Evolutionary conservation across 176 grass and related monocot species (phyloP).

Genomic region (Leersia perrieri): DNA sequence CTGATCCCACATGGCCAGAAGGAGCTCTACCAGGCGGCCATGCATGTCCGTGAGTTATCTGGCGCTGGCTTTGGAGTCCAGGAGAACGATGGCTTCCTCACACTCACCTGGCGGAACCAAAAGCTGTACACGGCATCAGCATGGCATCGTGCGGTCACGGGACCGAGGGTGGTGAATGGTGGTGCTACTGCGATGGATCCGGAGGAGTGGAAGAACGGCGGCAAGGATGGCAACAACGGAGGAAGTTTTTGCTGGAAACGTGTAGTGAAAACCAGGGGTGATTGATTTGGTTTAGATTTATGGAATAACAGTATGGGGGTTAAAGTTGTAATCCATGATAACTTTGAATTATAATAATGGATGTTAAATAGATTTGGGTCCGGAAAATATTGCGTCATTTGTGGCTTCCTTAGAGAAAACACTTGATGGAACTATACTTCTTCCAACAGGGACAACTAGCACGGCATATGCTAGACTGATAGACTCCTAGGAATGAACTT

Average conservation of each 20-base stretch:
- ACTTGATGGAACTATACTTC: neutral
- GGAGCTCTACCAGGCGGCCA: too few species aligned
- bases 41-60: too few species aligned
- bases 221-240: neutral
- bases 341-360: neutral
- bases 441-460: neutral
- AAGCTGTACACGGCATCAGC: constrained; percentile 58
- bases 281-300: neutral
- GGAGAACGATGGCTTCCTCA: constrained; percentile 49
- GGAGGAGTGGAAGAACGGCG: neutral
- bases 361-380: neutral
- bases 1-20: too few species aligned
- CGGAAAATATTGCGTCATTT: neutral
- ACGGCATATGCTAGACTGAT: too few species aligned
- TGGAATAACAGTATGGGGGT: neutral
- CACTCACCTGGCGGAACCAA: constrained; percentile 50
- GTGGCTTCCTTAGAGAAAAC: neutral
- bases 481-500: neutral
- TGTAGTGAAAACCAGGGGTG: neutral
- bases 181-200: neutral
- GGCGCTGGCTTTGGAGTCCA: too few species aligned
- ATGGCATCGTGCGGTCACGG: constrained; percentile 34
- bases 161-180: neutral
- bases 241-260: too few species aligned
- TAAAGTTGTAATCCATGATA: neutral